Evolutionary conservation across 2,329 filamentous ascomycete genomes (phyloP).

Genomic region (Penicillium hordei): DNA sequence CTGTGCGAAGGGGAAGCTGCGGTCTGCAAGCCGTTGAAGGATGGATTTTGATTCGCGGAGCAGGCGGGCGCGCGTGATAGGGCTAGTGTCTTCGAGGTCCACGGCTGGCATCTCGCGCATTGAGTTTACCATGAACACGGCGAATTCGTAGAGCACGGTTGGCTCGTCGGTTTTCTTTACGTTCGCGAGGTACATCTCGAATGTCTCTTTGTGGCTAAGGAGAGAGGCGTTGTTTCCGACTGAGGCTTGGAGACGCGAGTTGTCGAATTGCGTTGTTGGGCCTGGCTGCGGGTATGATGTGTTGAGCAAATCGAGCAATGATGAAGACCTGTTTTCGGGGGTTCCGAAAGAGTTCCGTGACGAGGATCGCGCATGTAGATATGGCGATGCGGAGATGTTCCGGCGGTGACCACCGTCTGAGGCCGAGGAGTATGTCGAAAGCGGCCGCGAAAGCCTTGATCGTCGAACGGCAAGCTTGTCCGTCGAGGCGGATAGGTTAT

Average conservation of each 20-base stretch:
- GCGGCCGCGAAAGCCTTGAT: slow-evolving; percentile 61
- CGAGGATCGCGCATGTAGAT: slow-evolving; percentile 48
- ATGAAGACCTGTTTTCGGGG: slow-evolving; percentile 58
- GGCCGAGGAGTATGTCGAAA: slow-evolving; percentile 71
- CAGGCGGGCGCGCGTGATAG: slow-evolving; percentile 63
- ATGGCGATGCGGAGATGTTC: slow-evolving; percentile 53
- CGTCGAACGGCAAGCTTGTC: slow-evolving; percentile 61
- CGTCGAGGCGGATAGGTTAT: slow-evolving; percentile 54
- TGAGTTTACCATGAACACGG: slow-evolving; percentile 86
- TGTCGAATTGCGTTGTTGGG: slow-evolving; percentile 69
- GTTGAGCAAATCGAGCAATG: slow-evolving; percentile 63
- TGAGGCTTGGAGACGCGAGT: slow-evolving; percentile 72
- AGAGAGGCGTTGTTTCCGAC: slow-evolving; percentile 90
- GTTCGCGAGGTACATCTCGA: slow-evolving; percentile 96
- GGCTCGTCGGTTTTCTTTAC: slow-evolving; percentile 95
- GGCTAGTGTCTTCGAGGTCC: slow-evolving; percentile 29
- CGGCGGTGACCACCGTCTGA: slow-evolving; percentile 69
- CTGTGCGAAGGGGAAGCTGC: slow-evolving; percentile 92
- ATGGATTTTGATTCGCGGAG: slow-evolving; percentile 86
- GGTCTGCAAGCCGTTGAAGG: slow-evolving; percentile 79
- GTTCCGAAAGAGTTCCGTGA: slow-evolving; percentile 54
- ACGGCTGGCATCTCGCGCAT: slow-evolving; percentile 73
- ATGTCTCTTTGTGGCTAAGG: slow-evolving; percentile 84
- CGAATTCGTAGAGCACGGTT: slow-evolving; percentile 92
- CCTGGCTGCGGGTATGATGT: slow-evolving; percentile 77